Evolutionary conservation across 345 rosid species (phyloP).

Genomic region (Geranium brycei): DNA sequence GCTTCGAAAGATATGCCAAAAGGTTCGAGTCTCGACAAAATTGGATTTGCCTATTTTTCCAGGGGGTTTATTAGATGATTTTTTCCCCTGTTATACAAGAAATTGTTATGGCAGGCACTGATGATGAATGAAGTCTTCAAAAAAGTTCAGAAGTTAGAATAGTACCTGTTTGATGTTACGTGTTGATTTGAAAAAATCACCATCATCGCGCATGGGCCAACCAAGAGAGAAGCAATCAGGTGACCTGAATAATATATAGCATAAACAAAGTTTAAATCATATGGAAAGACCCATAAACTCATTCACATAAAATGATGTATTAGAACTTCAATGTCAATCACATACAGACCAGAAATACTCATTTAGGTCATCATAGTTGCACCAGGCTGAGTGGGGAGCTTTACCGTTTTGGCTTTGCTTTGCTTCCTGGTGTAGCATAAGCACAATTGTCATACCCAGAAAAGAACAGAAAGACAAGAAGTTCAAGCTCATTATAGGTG

Average conservation of each 20-base stretch:
- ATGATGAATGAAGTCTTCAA: neutral
- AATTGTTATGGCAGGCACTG: constrained; percentile 6
- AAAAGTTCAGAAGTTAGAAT: constrained; percentile 4
- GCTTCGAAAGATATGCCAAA: constrained; percentile 94
- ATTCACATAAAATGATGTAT: neutral
- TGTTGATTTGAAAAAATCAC: constrained; percentile 80
- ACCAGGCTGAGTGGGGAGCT: constrained; percentile 81
- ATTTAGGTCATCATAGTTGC: constrained; percentile 95
- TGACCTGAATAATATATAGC: constrained; percentile 39
- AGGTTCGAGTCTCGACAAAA: constrained; percentile 81
- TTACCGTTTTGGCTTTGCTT: constrained; percentile 54
- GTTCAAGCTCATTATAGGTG: constrained; percentile 1
- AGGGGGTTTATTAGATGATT: constrained; percentile 26
- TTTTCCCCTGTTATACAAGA: constrained; percentile 43
- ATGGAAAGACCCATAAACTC: neutral
- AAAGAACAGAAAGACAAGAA: constrained; percentile 10
- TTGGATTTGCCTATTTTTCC: constrained; percentile 84
- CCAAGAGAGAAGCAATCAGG: constrained; percentile 96
- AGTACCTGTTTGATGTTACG: constrained; percentile 35
- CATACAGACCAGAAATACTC: constrained; percentile 84
- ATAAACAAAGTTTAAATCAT: constrained; percentile 6
- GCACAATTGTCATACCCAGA: constrained; percentile 10
- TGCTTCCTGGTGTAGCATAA: constrained; percentile 57
- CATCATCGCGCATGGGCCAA: constrained; percentile 99
- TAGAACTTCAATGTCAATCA: constrained; percentile 6